A percentile compares a stretch with the other conserved stretches of the same genome.
Conservation (phyloP, 2,329 filamentous ascomycete genomes). For the Colletotrichum navitas region DNA sequence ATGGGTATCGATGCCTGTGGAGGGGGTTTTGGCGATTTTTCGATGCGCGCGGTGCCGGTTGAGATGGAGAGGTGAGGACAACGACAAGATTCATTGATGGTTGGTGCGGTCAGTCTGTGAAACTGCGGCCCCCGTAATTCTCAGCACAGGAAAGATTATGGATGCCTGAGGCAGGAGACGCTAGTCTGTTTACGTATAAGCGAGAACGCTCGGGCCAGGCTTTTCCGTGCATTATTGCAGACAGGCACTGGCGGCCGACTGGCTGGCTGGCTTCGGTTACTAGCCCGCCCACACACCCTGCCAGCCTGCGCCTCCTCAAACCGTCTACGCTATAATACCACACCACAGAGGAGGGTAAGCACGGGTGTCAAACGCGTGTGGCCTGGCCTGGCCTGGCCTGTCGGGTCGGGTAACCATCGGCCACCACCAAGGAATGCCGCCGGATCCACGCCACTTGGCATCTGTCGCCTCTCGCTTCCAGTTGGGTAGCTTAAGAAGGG, state of each 20-base stretch:
- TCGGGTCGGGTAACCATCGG: conserved; percentile 3
- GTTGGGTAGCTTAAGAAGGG: neutral
- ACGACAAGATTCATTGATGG: conserved; percentile 65
- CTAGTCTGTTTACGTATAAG: conserved; percentile 38
- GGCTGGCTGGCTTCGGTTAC: conserved; percentile 29
- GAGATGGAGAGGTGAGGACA: conserved; percentile 65
- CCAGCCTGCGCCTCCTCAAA: conserved; percentile 12
- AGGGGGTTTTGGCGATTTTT: conserved; percentile 71
- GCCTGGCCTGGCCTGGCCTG: conserved; percentile 9
- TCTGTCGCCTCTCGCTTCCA: conserved; percentile 3
- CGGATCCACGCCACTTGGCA: conserved; percentile 40
- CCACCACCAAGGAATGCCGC: conserved; percentile 30
- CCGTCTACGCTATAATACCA: neutral
- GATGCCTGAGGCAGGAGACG: conserved; percentile 46
- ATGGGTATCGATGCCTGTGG: conserved; percentile 71
- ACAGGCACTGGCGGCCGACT: conserved; percentile 15
- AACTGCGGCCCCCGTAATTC: conserved; percentile 55
- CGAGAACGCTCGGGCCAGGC: conserved; percentile 36
- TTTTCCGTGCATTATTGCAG: conserved; percentile 26
- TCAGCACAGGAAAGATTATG: conserved; percentile 54
- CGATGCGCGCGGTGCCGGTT: conserved; percentile 69
- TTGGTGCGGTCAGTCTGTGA: conserved; percentile 56
- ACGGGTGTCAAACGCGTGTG: neutral
- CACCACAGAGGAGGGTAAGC: neutral
- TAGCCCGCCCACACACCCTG: conserved; percentile 18